Base-by-base conservation (phyloP, 2,329 filamentous ascomycete genomes). In the Xylaria sp. region DNA sequence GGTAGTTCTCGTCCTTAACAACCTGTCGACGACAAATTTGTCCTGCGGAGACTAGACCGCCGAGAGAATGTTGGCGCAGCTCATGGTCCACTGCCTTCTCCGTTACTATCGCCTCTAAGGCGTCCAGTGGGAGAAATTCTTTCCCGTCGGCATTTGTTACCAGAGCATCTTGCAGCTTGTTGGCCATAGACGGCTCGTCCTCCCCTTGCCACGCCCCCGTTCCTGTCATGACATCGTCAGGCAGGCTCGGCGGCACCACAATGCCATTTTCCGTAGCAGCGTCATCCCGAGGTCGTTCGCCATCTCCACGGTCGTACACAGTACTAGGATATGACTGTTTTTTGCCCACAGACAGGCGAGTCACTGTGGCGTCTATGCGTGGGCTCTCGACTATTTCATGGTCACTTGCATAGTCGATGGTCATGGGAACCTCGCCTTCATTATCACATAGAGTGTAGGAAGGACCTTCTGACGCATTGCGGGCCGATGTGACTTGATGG, bases 41-140 rank as follows among this genome's bases (percentile, higher is more conserved):
- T 17, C 8, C 5, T 22, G 22, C 41, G 20, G 41, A 44, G 7
- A 24, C n/a, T n/a, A 5, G 22, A 13, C n/a, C 4, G 13, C 21
- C 7, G 13, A n/a, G 8, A 44, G 24, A 5, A 22, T 20, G 19
- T n/a, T 44, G 18, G 5, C n/a, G n/a, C 7, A 44, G 19, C n/a
- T 21, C 19, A 20, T 22, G 19, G 6, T 26, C 19, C 7, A 44
- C 41, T 22, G 21, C 41, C 21, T 44, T 26, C 24, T 44, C 22
- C n/a, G 41, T 44, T 2, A 44, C 41, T 7, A 44, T 44, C 16
- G 41, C 21, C 24, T 26, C 22, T n/a, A 44, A 24, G 11, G 41
- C 41, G 16, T 44, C 41, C 24, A 44, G n/a, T 44, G 41, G 41
- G n/a, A 44, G 41, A 20, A 44, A 44, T n/a, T 44, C 22, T 24